Percentiles rank a stretch among this genome's conserved stretches.
Conservation (phyloP, 2,329 filamentous ascomycete genomes). For the Myrmaecium sp. region DNA sequence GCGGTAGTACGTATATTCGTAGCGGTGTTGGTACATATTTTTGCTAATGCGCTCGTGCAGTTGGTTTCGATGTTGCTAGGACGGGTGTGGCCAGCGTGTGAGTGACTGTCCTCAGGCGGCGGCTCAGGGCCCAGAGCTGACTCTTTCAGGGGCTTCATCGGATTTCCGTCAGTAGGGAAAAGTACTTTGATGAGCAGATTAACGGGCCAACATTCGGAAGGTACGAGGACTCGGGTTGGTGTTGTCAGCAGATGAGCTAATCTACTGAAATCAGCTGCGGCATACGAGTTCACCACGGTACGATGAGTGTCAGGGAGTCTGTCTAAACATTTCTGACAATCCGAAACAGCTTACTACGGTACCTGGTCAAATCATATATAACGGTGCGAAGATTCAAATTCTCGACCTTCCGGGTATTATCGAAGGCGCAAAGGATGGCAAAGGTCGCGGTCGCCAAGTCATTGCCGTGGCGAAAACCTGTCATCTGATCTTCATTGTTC, state of each 20-base stretch:
- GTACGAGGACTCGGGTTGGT: constrained; percentile 13
- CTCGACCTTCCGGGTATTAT: constrained; percentile 98
- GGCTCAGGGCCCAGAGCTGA: constrained; percentile 5
- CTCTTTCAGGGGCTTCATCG: constrained; percentile 59
- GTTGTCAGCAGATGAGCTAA: too few species aligned
- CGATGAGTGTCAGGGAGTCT: constrained; percentile 1
- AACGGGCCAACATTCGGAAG: constrained; percentile 91
- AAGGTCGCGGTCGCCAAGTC: constrained; percentile 92
- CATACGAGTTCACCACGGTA: constrained; percentile 90
- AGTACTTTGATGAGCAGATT: constrained; percentile 91
- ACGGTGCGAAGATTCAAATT: constrained; percentile 94
- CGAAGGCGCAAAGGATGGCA: constrained; percentile 93
- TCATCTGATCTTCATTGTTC: constrained; percentile 94
- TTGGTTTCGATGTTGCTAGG: constrained; percentile 92
- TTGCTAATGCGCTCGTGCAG: constrained; percentile 16
- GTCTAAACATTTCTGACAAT: background rate
- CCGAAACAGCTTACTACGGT: constrained; percentile 59
- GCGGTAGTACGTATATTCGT: constrained; percentile 49
- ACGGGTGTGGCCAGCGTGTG: constrained; percentile 88
- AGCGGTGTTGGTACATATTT: background rate
- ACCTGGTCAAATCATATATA: constrained; percentile 88
- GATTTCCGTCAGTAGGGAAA: constrained; percentile 95
- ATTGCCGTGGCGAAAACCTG: constrained; percentile 98
- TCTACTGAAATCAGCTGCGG: constrained; percentile 53
- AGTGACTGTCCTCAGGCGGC: constrained; percentile 11